Conservation (phyloP, 495 filamentous ascomycete genomes). For the Thozetella sp. region DNA sequence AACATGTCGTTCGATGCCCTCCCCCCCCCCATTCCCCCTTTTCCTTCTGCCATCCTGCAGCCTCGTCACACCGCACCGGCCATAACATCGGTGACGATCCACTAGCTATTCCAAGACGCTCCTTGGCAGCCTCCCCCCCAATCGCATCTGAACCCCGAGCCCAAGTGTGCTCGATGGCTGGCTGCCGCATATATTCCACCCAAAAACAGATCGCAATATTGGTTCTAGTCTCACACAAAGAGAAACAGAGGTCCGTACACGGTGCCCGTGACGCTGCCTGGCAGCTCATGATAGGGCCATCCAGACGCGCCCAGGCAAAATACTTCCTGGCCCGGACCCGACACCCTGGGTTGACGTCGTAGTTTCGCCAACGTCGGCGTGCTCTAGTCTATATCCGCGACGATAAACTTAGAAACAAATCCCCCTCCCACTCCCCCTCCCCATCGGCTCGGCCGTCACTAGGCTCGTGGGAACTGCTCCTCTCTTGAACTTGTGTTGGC, state of each 20-base stretch:
- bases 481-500: no score
- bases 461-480: no score
- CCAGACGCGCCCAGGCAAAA: not conserved
- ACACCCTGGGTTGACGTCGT: not conserved
- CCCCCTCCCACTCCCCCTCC: not conserved
- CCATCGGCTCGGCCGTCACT: not conserved
- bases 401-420: conserved; percentile 14
- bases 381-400: not conserved
- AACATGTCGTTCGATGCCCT: not conserved
- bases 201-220: conserved; percentile 1
- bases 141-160: not conserved
- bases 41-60: not conserved
- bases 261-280: no score
- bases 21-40: no score
- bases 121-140: not conserved
- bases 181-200: not conserved
- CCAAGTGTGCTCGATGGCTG: conserved; percentile 1
- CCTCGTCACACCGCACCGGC: not conserved
- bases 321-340: not conserved
- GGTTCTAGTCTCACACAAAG: not conserved
- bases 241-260: not conserved
- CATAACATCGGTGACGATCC: not conserved
- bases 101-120: not conserved
- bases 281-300: not conserved
- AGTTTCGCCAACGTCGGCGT: not conserved